Base-by-base conservation (phyloP, 345 rosid species). In the Ricinus communis region DNA sequence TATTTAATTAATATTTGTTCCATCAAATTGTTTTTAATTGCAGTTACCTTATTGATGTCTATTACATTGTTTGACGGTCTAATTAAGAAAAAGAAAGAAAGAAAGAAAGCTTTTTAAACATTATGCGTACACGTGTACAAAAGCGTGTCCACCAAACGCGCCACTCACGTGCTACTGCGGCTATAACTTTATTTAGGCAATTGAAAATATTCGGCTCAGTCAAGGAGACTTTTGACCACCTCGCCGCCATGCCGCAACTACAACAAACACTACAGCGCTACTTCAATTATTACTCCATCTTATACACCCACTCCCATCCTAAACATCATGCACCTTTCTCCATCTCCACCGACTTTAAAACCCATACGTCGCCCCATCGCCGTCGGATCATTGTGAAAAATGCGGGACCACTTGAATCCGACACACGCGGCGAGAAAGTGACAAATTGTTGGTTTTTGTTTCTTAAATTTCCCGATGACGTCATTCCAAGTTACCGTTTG, bases 171-270 rank as follows among this genome's bases (percentile, higher is more conserved):
- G 62, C 36, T 38, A 25, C 2, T 4, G 46, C 1, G 6, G 38
- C 38, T 33, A 33, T 33, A 2, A 31, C 40, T 41, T 55, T 43
- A 33, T 16, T 25, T 9, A 25, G 53, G 1, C n/a, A 56, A 28
- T 28, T 30, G n/a, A 16, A 45, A 47, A 46, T 30, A 13, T 58
- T 40, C 12, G 76, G 76, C 69, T 54, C 79, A 64, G 82, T 79
- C 74, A 75, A 68, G 74, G 71, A 71, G 22, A 43, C 57, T 40
- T 49, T 75, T 71, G 79, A 75, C 74, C 16, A 11, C 16, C 28
- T 24, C 66, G 76, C 60, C 71, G 76, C 60, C 68, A 33, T 47
- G 64, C 81, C 65, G 75, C 65, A 15, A 59, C 38, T 2, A 2
- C 2, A 33, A 6, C 2, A 51, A 51, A 6, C n/a, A n/a, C n/a